A percentile compares a stretch with the other conserved stretches of the same genome.
phyloP scores from a whole-genome alignment of 306 rosid species.

The Glycyrrhiza uralensis region DNA sequence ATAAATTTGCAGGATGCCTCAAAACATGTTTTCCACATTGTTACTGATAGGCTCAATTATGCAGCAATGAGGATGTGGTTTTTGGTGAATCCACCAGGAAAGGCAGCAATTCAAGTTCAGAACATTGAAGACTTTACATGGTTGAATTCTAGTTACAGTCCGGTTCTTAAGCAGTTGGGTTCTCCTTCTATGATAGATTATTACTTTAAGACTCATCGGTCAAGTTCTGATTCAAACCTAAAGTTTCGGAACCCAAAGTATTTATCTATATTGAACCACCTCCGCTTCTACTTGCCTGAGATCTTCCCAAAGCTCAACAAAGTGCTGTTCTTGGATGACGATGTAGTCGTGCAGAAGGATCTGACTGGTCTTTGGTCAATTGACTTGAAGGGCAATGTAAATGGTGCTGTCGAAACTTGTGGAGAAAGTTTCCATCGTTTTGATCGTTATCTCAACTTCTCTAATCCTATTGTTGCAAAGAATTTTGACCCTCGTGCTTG shows the following conservation, averaged over 20 bases:
- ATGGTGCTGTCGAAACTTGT: slow-evolving; percentile 98
- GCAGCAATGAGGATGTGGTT: slow-evolving; percentile 99
- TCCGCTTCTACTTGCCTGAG: slow-evolving; percentile 91
- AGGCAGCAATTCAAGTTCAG: slow-evolving; percentile 76
- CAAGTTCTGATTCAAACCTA: slow-evolving; percentile 70
- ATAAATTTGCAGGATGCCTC: slow-evolving; percentile 63
- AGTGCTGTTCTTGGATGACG: slow-evolving; percentile 91
- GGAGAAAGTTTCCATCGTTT: slow-evolving; percentile 91
- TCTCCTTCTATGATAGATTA: slow-evolving; percentile 84
- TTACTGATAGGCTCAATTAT: slow-evolving; percentile 90
- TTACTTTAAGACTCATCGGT: slow-evolving; percentile 80
- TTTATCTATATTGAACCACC: slow-evolving; percentile 88
- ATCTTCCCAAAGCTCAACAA: slow-evolving; percentile 87
- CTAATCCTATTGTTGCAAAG: slow-evolving; percentile 78
- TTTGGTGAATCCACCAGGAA: slow-evolving; percentile 72
- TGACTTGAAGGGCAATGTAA: slow-evolving; percentile 80
- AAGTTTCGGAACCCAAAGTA: slow-evolving; percentile 94
- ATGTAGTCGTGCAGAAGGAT: slow-evolving; percentile 88
- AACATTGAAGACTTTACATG: slow-evolving; percentile 88
- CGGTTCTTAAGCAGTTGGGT: slow-evolving; percentile 84
- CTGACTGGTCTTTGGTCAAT: slow-evolving; percentile 77
- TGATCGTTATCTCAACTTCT: slow-evolving; percentile 91
- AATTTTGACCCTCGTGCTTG: slow-evolving; percentile 88
- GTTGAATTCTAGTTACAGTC: slow-evolving; percentile 94
- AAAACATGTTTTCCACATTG: slow-evolving; percentile 84